phyloP scores from a whole-genome alignment of 2,329 filamentous ascomycete genomes.

The Curvularia verruculosa region DNA sequence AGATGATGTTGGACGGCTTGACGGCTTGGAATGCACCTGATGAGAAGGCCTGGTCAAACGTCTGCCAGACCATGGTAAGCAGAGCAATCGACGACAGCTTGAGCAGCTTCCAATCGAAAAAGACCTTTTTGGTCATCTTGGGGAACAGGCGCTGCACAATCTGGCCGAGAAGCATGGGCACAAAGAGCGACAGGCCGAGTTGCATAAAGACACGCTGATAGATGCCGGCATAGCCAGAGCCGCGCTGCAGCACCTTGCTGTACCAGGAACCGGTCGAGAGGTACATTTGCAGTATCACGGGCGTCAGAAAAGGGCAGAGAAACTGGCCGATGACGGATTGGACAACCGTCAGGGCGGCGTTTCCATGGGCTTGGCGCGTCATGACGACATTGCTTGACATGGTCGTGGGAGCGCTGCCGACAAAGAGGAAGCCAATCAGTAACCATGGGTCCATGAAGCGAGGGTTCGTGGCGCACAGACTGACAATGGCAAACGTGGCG shows the following conservation, averaged over 20 bases:
- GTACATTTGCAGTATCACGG: constrained; percentile 67
- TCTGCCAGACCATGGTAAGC: constrained; percentile 66
- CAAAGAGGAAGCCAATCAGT: constrained; percentile 70
- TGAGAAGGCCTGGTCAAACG: constrained; percentile 69
- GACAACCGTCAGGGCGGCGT: constrained; percentile 57
- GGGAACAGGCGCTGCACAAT: constrained; percentile 62
- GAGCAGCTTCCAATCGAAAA: constrained; percentile 52
- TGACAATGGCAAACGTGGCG: constrained; percentile 63
- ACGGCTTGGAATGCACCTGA: constrained; percentile 66
- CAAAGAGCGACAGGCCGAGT: constrained; percentile 68
- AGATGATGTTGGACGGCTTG: constrained; percentile 66
- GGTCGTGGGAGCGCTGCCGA: constrained; percentile 73
- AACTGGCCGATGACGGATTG: constrained; percentile 75
- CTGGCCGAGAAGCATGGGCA: constrained; percentile 70
- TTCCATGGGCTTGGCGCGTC: constrained; percentile 71
- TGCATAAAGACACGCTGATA: constrained; percentile 72
- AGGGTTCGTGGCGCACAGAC: constrained; percentile 57
- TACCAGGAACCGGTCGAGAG: constrained; percentile 61
- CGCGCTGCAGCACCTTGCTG: constrained; percentile 60
- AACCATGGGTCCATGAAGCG: constrained; percentile 67
- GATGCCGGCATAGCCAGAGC: constrained; percentile 63
- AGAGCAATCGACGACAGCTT: constrained; percentile 55
- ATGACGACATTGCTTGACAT: constrained; percentile 77
- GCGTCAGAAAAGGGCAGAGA: constrained; percentile 70
- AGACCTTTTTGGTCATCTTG: constrained; percentile 61